These are phyloP conservation scores for Starmerella tilneyi DNA, from an alignment of 805 yeast genomes.

Conservation along the genomic window DNA sequence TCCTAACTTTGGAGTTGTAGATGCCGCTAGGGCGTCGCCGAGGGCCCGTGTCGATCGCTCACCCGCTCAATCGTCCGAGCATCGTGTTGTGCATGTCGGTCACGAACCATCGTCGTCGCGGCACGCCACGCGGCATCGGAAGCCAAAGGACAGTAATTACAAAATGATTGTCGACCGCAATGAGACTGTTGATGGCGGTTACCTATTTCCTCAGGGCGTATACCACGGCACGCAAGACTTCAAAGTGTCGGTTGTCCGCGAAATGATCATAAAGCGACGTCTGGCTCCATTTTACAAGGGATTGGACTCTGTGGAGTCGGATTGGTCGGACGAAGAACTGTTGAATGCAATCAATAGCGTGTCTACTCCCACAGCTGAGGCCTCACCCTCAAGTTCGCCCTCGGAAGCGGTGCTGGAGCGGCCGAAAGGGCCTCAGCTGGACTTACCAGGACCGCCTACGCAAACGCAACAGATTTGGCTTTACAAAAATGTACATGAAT, in stretches of 20 bases:
- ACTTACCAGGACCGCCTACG: conserved; percentile 18
- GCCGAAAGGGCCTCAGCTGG: conserved; percentile 10
- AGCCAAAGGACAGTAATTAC: conserved; percentile 16
- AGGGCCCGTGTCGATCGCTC: not conserved
- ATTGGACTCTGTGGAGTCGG: conserved; percentile 61
- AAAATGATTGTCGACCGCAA: conserved; percentile 27
- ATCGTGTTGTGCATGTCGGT: not conserved
- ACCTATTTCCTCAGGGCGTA: conserved; percentile 80
- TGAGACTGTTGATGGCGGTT: conserved; percentile 90
- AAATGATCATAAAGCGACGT: conserved; percentile 54
- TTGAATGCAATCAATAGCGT: conserved; percentile 24
- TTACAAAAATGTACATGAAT: conserved; percentile 63
- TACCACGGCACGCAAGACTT: conserved; percentile 69
- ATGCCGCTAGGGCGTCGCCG: not conserved
- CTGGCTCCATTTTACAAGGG: conserved; percentile 90
- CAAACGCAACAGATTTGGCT: conserved; percentile 38
- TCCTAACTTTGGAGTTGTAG: not conserved
- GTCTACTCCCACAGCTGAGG: not conserved
- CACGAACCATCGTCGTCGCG: not conserved
- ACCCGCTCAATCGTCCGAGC: not conserved
- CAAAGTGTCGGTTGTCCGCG: conserved; percentile 61
- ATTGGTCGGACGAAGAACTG: conserved; percentile 65
- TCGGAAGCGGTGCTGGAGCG: not conserved
- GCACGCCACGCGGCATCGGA: conserved; percentile 6
- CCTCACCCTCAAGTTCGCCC: not conserved